Percentiles rank a stretch among this genome's conserved stretches.
Evolutionary conservation across 2,329 filamentous ascomycete genomes (phyloP).

Genomic region (Microcyclosporella mali): DNA sequence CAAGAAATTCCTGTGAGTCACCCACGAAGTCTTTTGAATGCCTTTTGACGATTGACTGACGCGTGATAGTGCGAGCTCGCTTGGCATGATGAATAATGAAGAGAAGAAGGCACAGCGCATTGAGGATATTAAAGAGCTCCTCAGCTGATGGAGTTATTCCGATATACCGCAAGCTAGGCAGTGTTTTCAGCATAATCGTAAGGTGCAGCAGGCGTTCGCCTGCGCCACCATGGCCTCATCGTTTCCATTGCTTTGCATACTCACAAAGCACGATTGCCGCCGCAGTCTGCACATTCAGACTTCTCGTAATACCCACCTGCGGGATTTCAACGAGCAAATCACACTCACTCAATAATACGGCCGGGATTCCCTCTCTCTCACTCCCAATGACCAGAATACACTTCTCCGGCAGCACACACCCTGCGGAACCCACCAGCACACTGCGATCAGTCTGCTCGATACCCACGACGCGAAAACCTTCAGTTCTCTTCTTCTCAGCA

Average conservation of each 20-base stretch:
- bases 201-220: too few species aligned
- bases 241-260: slow-evolving; percentile 40
- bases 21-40: slow-evolving; percentile 3
- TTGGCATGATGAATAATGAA: slow-evolving; percentile 92
- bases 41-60: slow-evolving; percentile 22
- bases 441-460: slow-evolving; percentile 50
- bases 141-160: slow-evolving; percentile 57
- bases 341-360: slow-evolving; percentile 42
- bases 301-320: slow-evolving; percentile 48
- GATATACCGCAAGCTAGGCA: too few species aligned
- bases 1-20: slow-evolving; percentile 87
- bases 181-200: too few species aligned
- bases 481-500: slow-evolving; percentile 37
- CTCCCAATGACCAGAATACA: slow-evolving; percentile 43
- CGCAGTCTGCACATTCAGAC: slow-evolving; percentile 52
- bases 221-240: too few species aligned
- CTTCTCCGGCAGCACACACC: slow-evolving; percentile 30
- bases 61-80: slow-evolving; percentile 68
- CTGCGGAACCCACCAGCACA: slow-evolving; percentile 37
- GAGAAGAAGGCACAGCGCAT: slow-evolving; percentile 86
- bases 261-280: slow-evolving; percentile 48
- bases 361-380: slow-evolving; percentile 48
- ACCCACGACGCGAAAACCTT: slow-evolving; percentile 47
- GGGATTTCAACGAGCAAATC: slow-evolving; percentile 49
- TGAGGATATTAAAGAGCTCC: slow-evolving; percentile 86